Base-by-base conservation (phyloP, 2,329 filamentous ascomycete species). In the Thermomyces lanuginosus region DNA sequence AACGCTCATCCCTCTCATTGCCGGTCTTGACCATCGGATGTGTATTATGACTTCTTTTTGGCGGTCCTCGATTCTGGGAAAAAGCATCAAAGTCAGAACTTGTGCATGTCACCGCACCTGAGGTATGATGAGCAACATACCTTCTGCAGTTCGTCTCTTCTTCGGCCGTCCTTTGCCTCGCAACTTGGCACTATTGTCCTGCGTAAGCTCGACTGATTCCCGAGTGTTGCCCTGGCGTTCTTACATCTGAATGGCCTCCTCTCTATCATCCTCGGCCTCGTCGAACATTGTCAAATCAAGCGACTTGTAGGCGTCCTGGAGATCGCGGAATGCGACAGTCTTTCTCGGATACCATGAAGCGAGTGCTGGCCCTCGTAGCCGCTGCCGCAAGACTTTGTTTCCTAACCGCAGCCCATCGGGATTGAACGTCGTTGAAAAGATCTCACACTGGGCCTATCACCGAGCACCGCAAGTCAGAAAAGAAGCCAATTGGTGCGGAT, bases 361-460 rank as follows among this genome's bases (percentile, higher is more conserved):
- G 37, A 93, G 58, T 0, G 77, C 60, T 16, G 83, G 80, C n/a
- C 89, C 89, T 46, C 69, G 72, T 36, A 95, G 63, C 46, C 84
- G 73, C 53, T 93, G 79, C 46, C 84, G 80, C 33, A 98, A 65
- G 50, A 98, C 65, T 56, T 89, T 92, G 61, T 89, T 93, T 46
- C 89, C 89, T 41, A 81, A 71, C 35, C 89, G 80, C 35, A 77
- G 54, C 40, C 73, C 63, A 29, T 81, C 66, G 14, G 89, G 89
- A 57, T 98, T 98, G 64, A 74, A 95, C 28, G 76, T 84, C 26
- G 78, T 80, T 45, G 75, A 76, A 64, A 95, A 98, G 60, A 95
- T 71, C 51, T 75, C 72, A 66, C 82, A 92, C 76, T 84, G 83
- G 47, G 70, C 69, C 84, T 93, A 18, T 10, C 24, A 24, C 22